These are phyloP conservation scores for Cyberlindnera euphorbiae DNA, from an alignment of 805 yeast species.

Conservation along the genomic window DNA sequence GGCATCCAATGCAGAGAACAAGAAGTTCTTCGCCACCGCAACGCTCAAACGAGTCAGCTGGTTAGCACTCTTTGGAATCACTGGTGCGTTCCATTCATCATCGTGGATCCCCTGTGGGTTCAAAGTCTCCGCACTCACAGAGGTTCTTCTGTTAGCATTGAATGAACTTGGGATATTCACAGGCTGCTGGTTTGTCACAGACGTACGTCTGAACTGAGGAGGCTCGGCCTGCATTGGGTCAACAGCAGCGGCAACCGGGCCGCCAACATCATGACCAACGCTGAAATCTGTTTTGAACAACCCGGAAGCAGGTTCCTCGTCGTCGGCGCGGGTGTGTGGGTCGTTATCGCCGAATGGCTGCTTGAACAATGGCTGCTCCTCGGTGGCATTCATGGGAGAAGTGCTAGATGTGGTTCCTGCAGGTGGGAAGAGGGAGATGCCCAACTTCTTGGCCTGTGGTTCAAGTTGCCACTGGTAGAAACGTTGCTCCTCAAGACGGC, in stretches of 20 bases:
- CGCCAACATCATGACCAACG: conserved; percentile 20
- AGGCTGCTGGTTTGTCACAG: conserved; percentile 17
- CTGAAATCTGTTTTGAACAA: conserved; percentile 23
- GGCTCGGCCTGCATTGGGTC: conserved; percentile 19
- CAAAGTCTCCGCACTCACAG: conserved; percentile 85
- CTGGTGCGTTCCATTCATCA: conserved; percentile 69
- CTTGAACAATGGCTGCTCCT: conserved; percentile 19
- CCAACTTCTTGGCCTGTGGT: conserved; percentile 43
- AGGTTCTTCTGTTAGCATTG: conserved; percentile 80
- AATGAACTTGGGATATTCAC: conserved; percentile 50
- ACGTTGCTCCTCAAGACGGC: conserved; percentile 57
- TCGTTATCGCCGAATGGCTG: conserved; percentile 59
- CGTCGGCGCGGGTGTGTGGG: conserved; percentile 46
- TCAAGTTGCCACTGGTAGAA: conserved; percentile 46
- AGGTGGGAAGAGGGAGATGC: conserved; percentile 40
- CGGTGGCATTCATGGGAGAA: neutral
- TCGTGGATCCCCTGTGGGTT: conserved; percentile 66
- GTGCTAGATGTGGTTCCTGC: conserved; percentile 1
- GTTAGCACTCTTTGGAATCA: conserved; percentile 52
- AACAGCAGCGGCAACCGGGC: conserved; percentile 14
- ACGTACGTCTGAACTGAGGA: conserved; percentile 11
- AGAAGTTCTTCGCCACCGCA: conserved; percentile 73
- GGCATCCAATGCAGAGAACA: conserved; percentile 78
- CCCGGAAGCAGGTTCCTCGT: conserved; percentile 23
- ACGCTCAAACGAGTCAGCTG: conserved; percentile 66